Evolutionary conservation across 352 stramenopile species (phyloP).

Genomic region (Globisporangium carolinianum): DNA sequence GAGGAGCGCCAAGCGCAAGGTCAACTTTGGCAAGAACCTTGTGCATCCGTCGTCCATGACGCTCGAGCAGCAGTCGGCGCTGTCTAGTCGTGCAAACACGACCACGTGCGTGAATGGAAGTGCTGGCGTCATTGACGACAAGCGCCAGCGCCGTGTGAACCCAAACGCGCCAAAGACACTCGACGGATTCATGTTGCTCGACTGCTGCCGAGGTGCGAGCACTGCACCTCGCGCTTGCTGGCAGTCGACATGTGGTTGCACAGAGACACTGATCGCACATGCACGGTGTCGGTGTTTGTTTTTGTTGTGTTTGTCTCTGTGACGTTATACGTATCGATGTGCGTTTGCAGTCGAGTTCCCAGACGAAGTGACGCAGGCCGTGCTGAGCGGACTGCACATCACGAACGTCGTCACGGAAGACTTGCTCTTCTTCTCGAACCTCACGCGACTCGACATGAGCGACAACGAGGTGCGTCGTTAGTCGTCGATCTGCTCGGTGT

Average conservation of each 20-base stretch:
- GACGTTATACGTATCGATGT: no score
- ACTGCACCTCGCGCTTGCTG: background rate
- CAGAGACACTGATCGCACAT: no score
- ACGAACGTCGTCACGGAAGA: constrained; percentile 60
- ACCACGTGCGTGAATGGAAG: background rate
- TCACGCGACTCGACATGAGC: constrained; percentile 70
- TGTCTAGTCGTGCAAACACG: background rate
- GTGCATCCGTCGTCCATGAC: constrained; percentile 15
- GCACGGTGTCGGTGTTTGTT: background rate
- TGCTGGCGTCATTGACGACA: constrained; percentile 1
- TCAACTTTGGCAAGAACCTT: constrained; percentile 17
- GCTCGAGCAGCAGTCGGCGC: background rate
- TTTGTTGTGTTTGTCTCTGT: no score
- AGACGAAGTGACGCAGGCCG: constrained; percentile 59
- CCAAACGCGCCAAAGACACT: constrained; percentile 38
- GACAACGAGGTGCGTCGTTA: constrained; percentile 57
- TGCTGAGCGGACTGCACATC: constrained; percentile 57
- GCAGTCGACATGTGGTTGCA: no score
- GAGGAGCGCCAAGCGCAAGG: constrained; percentile 24
- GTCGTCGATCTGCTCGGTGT: background rate
- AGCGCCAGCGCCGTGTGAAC: constrained; percentile 1
- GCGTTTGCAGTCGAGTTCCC: constrained; percentile 60
- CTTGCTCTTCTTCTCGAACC: constrained; percentile 71
- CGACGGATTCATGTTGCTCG: constrained; percentile 73
- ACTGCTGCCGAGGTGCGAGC: constrained; percentile 54